phyloP scores from a whole-genome alignment of 1,139 yeast genomes.

The Arxiozyma heterogenica region DNA sequence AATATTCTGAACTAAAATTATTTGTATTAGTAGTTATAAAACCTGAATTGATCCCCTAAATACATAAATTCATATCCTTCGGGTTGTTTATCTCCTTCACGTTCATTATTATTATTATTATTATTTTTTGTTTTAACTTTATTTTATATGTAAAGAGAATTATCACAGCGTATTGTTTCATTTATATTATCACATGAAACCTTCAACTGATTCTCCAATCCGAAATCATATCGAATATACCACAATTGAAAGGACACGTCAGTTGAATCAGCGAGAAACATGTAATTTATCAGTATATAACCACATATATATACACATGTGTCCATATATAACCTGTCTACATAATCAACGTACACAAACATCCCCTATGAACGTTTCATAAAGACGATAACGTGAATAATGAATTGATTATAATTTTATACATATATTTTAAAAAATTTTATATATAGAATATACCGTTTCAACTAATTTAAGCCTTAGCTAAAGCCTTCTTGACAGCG shows the following conservation, averaged over 20 bases:
- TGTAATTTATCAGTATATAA: too few species aligned
- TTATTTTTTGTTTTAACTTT: too few species aligned
- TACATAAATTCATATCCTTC: background rate
- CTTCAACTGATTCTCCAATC: background rate
- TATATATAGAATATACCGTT: conserved; percentile 4
- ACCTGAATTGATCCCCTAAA: conserved; percentile 14
- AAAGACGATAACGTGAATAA: background rate
- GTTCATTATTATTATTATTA: background rate
- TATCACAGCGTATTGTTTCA: too few species aligned
- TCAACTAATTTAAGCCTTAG: conserved; percentile 58
- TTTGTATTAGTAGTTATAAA: conserved; percentile 17
- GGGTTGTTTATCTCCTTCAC: background rate
- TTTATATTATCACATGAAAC: background rate
- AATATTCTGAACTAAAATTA: conserved; percentile 8
- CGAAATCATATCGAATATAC: too few species aligned
- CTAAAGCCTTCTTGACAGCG: conserved; percentile 85
- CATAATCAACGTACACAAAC: too few species aligned
- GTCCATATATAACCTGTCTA: too few species aligned
- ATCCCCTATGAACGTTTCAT: too few species aligned
- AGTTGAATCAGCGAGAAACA: too few species aligned
- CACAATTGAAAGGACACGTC: background rate
- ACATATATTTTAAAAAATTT: conserved; percentile 1
- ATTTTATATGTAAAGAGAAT: background rate
- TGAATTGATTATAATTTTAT: conserved; percentile 1
- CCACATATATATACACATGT: too few species aligned